Percentiles rank a stretch among this genome's conserved stretches.
These are phyloP conservation scores for Arthrobotrys entomopaga DNA, from an alignment of 2,329 filamentous ascomycete species.

Conservation along the genomic window DNA sequence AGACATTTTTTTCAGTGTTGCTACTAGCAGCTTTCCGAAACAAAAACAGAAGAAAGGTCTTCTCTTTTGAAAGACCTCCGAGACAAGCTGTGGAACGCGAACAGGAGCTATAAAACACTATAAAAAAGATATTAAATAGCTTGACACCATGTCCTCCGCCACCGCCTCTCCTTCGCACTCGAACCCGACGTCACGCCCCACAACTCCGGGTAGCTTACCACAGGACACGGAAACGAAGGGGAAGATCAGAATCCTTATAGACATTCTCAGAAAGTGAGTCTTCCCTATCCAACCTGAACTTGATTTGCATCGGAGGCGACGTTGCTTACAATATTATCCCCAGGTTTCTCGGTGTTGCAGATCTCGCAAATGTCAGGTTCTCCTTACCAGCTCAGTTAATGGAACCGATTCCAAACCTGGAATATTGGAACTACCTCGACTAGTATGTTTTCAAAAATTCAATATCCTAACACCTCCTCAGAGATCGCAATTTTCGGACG, in stretches of 20 bases:
- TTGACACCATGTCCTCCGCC: constrained; percentile 44
- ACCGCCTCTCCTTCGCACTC: constrained; percentile 42
- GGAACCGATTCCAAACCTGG: constrained; percentile 95
- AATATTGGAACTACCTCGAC: constrained; percentile 99
- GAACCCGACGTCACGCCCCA: constrained; percentile 47
- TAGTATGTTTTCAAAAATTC: constrained; percentile 62
- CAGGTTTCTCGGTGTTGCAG: constrained; percentile 90
- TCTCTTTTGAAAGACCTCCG: no score
- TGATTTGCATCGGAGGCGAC: not conserved
- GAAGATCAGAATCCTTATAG: constrained; percentile 33
- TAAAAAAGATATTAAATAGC: not conserved
- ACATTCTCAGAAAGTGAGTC: constrained; percentile 43
- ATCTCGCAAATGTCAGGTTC: constrained; percentile 95
- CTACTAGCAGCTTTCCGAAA: no score
- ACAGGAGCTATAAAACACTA: not conserved
- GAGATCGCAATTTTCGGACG: no score
- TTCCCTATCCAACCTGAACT: not conserved
- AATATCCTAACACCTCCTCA: no score
- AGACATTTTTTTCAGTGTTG: no score
- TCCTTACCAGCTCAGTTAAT: constrained; percentile 94
- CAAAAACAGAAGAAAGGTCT: no score
- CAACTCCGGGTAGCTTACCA: constrained; percentile 47
- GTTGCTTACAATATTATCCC: constrained; percentile 6
- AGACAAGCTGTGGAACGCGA: no score
- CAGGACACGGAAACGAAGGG: constrained; percentile 46